These are phyloP conservation scores for Epichloe festucae DNA, from an alignment of 2,329 filamentous ascomycete species.

Conservation along the genomic window DNA sequence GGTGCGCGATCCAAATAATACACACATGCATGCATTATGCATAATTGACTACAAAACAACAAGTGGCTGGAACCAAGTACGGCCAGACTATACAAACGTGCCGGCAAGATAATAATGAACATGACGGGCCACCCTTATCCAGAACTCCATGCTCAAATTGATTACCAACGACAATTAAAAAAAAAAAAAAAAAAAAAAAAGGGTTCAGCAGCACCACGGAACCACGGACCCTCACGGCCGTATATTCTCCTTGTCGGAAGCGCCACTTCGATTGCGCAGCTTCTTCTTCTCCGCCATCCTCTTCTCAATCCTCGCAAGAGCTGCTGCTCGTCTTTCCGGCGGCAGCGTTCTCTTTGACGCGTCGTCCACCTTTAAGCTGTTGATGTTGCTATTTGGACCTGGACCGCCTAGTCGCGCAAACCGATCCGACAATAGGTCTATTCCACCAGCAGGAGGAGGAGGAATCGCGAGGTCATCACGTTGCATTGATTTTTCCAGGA, in stretches of 20 bases:
- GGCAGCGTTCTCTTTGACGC: conserved; percentile 31
- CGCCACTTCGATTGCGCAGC: conserved; percentile 16
- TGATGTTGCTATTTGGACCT: conserved; percentile 16
- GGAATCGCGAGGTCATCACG: conserved; percentile 5
- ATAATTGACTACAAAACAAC: not conserved
- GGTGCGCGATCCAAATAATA: too few species aligned
- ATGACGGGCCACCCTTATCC: not conserved
- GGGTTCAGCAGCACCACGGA: not conserved
- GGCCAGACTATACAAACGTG: not conserved
- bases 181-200: not conserved
- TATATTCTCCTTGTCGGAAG: conserved; percentile 39
- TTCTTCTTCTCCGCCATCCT: conserved; percentile 38
- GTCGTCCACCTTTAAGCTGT: conserved; percentile 21
- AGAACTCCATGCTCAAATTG: conserved; percentile 13
- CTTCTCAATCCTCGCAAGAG: conserved; percentile 40
- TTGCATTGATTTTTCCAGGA: conserved; percentile 13
- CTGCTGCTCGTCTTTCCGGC: conserved; percentile 39
- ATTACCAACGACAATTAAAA: not conserved
- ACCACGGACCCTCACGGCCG: conserved; percentile 16
- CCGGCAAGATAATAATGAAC: not conserved
- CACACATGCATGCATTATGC: not conserved
- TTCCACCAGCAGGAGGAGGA: conserved; percentile 12
- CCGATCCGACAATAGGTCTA: conserved; percentile 33
- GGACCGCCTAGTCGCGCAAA: conserved; percentile 32
- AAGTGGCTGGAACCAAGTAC: not conserved